phyloP scores from a whole-genome alignment of 495 filamentous ascomycete species.

The Daldinia vernicosa region DNA sequence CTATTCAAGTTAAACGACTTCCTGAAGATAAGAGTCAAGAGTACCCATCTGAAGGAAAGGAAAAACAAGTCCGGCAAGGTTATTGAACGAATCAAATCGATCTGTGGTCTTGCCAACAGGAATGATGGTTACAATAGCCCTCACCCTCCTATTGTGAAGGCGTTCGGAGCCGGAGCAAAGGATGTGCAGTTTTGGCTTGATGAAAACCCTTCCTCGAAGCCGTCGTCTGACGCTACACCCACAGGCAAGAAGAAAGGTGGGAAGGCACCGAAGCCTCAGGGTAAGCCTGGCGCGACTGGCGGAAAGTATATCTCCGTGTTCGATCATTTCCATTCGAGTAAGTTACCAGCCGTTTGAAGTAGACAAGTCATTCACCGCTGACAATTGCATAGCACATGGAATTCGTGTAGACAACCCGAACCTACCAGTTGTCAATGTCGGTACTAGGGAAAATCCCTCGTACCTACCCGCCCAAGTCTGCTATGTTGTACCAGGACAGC shows the following conservation, averaged over 20 bases:
- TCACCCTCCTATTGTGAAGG: constrained; percentile 52
- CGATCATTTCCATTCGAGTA: constrained; percentile 56
- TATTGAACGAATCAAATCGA: constrained; percentile 54
- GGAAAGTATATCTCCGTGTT: constrained; percentile 60
- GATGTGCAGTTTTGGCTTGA: constrained; percentile 62
- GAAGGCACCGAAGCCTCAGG: constrained; percentile 11
- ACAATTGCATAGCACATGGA: constrained; percentile 6
- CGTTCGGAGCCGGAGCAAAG: constrained; percentile 57
- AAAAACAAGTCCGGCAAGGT: constrained; percentile 52
- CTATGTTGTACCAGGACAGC: constrained; percentile 67
- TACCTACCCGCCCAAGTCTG: constrained; percentile 72
- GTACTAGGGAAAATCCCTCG: constrained; percentile 61
- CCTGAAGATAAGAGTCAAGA: constrained; percentile 54
- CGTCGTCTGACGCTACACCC: neutral
- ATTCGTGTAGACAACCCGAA: constrained; percentile 17
- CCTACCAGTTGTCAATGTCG: constrained; percentile 71
- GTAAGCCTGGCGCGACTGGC: constrained; percentile 43
- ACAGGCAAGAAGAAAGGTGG: constrained; percentile 13
- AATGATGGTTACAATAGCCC: constrained; percentile 48
- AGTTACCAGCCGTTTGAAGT: neutral
- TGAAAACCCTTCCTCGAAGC: constrained; percentile 16
- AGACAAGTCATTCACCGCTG: neutral
- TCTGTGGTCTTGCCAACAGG: constrained; percentile 43
- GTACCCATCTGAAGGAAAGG: constrained; percentile 52
- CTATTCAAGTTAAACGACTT: neutral